Evolutionary conservation across 2,329 filamentous ascomycete genomes (phyloP), one percentile per base, ranked within the genome.

Genomic region (Pseudocercospora fijiensis): DNA sequence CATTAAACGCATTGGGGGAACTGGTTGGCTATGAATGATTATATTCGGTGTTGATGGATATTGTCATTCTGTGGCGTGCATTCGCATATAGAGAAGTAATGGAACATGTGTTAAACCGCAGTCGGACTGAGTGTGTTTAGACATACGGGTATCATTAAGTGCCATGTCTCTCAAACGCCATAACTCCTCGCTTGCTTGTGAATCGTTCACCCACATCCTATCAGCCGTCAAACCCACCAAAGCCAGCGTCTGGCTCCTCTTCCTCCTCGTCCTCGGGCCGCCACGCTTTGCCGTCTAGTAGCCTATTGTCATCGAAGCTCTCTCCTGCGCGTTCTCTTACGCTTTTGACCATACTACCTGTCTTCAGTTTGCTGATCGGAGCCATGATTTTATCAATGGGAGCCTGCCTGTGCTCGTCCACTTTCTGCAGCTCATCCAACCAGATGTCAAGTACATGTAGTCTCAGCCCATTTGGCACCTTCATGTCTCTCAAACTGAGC

Each of bases 361-460:
- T 79, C 53, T 81, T 80, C 72, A 91, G 76, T 55, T 74, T 80
- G 75, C 84, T 81, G 30, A 91, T 80, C 33, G 88, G 79, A 65
- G 76, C 76, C 26, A 87, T 79, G 58, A 91, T 66, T 30, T 73
- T 75, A 61, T 82, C 78, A 24, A 89, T 71, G 43, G 74, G 75
- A 60, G 76, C 70, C 57, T 77, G 51, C 26, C 58, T 75, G 65
- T 77, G 72, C 45, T 76, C 81, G 59, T 87, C 85, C 33, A 87
- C 85, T 73, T 88, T 88, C 77, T 93, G 90, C 71, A 93, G 78
- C 82, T 97, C 93, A 76, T 98, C 95, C 8, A 96, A 85, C 86
- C 90, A 98, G 60, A 98, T 85, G 79, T 99, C 95, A 67, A 96
- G 78, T 13, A 93, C 85, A 78, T 99, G 95, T 76, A 96, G 88